These are phyloP conservation scores for Cicer bijugum DNA, from an alignment of 306 rosid genomes.

Conservation along the genomic window DNA sequence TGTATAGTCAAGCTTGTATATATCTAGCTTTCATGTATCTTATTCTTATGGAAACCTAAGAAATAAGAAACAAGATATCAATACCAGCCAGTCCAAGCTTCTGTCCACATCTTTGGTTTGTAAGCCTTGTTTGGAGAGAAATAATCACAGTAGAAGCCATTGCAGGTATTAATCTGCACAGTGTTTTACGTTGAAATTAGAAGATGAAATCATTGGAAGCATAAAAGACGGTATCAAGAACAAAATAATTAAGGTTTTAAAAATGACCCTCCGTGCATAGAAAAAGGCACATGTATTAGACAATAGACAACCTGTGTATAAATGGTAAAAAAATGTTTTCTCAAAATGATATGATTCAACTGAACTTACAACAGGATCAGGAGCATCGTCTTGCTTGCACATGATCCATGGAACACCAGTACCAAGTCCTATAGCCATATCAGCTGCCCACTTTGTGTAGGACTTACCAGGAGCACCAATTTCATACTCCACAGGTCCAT, in stretches of 20 bases:
- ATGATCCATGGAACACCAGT: conserved; percentile 99
- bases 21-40: conserved; percentile 27
- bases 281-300: too few species aligned
- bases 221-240: background rate
- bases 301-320: too few species aligned
- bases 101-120: conserved; percentile 99
- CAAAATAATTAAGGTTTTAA: too few species aligned
- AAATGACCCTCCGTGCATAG: background rate
- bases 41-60: conserved; percentile 25
- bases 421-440: conserved; percentile 85
- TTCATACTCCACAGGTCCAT: conserved; percentile 91
- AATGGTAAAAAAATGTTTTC: background rate
- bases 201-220: conserved; percentile 17
- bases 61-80: conserved; percentile 28
- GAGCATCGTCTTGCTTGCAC: conserved; percentile 99
- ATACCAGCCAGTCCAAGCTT: conserved; percentile 99
- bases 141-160: conserved; percentile 95
- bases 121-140: conserved; percentile 91
- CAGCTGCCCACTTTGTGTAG: conserved; percentile 89
- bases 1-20: conserved; percentile 15
- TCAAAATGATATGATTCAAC: conserved; percentile 22
- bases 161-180: conserved; percentile 89
- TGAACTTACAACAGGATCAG: conserved; percentile 90
- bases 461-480: conserved; percentile 82
- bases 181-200: conserved; percentile 22